Evolutionary conservation across 176 grass and related monocot genomes (phyloP).

Genomic region (Ensete glaucum): DNA sequence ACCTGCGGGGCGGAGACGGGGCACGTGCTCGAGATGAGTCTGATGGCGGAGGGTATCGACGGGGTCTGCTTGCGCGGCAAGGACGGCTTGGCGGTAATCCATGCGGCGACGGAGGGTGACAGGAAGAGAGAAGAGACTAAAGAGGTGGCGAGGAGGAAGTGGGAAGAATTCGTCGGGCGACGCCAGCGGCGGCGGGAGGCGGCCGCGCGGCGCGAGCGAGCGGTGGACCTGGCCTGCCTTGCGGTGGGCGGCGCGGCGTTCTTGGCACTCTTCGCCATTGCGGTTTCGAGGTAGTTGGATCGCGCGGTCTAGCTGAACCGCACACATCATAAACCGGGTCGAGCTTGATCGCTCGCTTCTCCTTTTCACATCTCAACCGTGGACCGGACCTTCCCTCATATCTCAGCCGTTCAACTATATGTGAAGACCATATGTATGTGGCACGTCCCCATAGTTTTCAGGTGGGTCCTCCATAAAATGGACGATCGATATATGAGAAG

Average conservation of each 20-base stretch:
- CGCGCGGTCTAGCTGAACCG: background rate
- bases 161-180: constrained; percentile 29
- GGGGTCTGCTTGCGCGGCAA: constrained; percentile 39
- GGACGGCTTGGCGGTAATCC: constrained; percentile 29
- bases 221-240: constrained; percentile 47
- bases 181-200: constrained; percentile 39
- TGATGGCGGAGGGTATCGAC: constrained; percentile 46
- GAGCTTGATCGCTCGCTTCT: too few relatives aligned
- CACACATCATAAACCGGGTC: too few relatives aligned
- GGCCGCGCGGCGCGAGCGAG: constrained; percentile 35
- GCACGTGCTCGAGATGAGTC: constrained; percentile 46
- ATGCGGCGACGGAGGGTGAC: constrained; percentile 25
- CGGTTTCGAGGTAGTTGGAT: constrained; percentile 30
- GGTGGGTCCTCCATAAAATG: too few relatives aligned
- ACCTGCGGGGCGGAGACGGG: constrained; percentile 39
- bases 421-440: too few relatives aligned
- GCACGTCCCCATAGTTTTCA: too few relatives aligned
- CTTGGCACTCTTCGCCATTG: constrained; percentile 28
- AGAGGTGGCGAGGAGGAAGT: constrained; percentile 21
- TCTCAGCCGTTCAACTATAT: too few relatives aligned
- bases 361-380: too few relatives aligned
- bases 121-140: constrained; percentile 17
- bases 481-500: too few relatives aligned
- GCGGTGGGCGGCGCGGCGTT: constrained; percentile 46
- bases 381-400: too few relatives aligned